Evolutionary conservation across 139 green algal species (phyloP).

Genomic region (Micractinium sp.): DNA sequence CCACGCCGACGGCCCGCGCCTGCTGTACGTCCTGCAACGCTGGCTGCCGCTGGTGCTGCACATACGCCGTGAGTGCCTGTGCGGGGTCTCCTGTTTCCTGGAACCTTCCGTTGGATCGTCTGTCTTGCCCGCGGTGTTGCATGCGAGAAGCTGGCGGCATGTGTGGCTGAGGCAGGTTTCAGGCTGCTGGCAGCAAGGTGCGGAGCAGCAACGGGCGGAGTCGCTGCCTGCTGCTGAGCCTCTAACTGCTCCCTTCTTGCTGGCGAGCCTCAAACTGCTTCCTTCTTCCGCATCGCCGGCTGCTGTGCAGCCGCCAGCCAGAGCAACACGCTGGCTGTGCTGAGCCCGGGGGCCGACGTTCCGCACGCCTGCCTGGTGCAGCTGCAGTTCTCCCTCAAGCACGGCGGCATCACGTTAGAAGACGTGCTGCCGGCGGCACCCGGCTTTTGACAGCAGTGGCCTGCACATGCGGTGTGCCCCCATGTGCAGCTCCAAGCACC

Average conservation of each 20-base stretch:
- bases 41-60: slow-evolving; percentile 32
- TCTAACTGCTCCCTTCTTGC: neutral
- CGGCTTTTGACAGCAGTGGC: neutral
- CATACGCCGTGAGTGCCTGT: slow-evolving; percentile 12
- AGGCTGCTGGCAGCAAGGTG: too few species aligned
- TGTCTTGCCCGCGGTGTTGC: neutral
- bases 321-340: neutral
- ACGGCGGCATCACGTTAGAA: slow-evolving; percentile 1
- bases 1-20: slow-evolving; percentile 10
- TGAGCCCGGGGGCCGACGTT: neutral
- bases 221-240: neutral
- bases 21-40: slow-evolving; percentile 30
- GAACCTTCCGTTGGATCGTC: neutral
- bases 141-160: neutral
- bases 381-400: slow-evolving; percentile 20
- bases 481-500: neutral
- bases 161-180: neutral
- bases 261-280: neutral
- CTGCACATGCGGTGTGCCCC: neutral
- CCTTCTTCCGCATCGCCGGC: neutral
- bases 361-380: slow-evolving; percentile 1
- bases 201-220: neutral
- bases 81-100: neutral
- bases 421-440: neutral
- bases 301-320: neutral